Conservation (phyloP, 2,329 filamentous ascomycete genomes). For the Hypoxylon sp. region DNA sequence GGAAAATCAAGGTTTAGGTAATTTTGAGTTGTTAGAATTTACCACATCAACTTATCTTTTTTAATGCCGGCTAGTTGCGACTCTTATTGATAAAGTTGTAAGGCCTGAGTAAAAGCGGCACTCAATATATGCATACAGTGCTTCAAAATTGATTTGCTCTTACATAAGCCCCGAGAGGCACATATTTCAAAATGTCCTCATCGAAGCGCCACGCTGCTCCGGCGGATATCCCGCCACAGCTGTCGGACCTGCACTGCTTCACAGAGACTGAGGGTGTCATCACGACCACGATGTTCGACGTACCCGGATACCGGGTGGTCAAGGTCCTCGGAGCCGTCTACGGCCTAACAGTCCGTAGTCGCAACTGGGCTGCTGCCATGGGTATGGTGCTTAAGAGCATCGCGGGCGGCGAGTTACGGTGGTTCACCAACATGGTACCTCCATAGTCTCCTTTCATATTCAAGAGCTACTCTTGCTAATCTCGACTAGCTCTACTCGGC, state of each 20-base stretch:
- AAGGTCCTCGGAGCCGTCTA: slow-evolving; percentile 72
- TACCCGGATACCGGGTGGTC: slow-evolving; percentile 72
- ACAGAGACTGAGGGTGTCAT: slow-evolving; percentile 74
- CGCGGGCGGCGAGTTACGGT: slow-evolving; percentile 71
- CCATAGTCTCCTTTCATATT: no score
- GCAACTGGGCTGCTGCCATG: slow-evolving; percentile 71
- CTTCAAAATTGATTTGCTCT: neutral
- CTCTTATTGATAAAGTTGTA: neutral
- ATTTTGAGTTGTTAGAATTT: neutral
- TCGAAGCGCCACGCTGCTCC: slow-evolving; percentile 15
- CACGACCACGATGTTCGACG: slow-evolving; percentile 74
- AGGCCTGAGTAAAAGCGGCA: neutral
- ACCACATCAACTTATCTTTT: neutral
- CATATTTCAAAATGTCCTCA: neutral
- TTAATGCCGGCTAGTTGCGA: neutral
- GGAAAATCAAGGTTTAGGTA: neutral
- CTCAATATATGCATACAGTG: neutral
- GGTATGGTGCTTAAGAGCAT: slow-evolving; percentile 70
- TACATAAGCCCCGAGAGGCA: neutral
- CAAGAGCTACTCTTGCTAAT: neutral
- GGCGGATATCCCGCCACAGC: slow-evolving; percentile 58
- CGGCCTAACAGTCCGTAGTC: slow-evolving; percentile 69
- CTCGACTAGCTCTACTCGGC: slow-evolving; percentile 65
- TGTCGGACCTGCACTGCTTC: slow-evolving; percentile 70
- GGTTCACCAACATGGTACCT: slow-evolving; percentile 72